Evolutionary conservation across 1,284 basidiomycete genomes (phyloP), one percentile per base, ranked within the genome.

Genomic region (Trametes hirsuta): DNA sequence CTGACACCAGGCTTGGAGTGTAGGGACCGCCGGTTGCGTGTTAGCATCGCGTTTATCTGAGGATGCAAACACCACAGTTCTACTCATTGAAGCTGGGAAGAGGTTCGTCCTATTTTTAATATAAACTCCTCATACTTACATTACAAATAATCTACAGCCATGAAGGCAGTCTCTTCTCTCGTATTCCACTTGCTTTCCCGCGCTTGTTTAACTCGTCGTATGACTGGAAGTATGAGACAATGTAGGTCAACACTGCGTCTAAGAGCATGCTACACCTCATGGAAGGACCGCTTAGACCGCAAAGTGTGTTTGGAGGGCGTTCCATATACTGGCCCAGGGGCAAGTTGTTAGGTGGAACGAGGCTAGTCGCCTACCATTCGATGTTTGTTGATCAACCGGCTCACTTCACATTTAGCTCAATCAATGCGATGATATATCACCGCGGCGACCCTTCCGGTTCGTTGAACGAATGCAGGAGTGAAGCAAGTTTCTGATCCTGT

Each of bases 51-150:
- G 69, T 24, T 55, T 70, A 9, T 66, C 67, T 3, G 66, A 70
- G 37, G 62, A 69, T 40, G 55, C 58, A 0, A 51, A 55, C n/a
- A 46, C 49, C 5, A 61, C 56, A 10, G 67, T 70, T 2, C 51
- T 71, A n/a, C 53, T 71, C 14, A 41, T 74, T 80, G 18, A 88
- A 87, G 55, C 82, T 96, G 67, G 67, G 3, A 35, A 51, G 12
- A 66, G 64, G 67, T 65, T 35, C 10, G 21, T 40, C 9, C 30
- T 30, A 8, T 30, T 3, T 22, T 4, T 4, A 2, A 36, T 1
- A 9, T 48, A 21, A 9, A 6, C 21, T 1, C 9, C 14, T 34
- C 14, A 34, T 15, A 11, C 18, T n/a, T 40, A 6, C 25, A 24
- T 35, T n/a, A 55, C 14, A 22, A 14, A 10, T 14, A 14, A 8